A percentile compares a stretch with the other conserved stretches of the same genome.
Evolutionary conservation across 306 rosid genomes (phyloP).

Genomic region (Lithocarpus polystachyus): DNA sequence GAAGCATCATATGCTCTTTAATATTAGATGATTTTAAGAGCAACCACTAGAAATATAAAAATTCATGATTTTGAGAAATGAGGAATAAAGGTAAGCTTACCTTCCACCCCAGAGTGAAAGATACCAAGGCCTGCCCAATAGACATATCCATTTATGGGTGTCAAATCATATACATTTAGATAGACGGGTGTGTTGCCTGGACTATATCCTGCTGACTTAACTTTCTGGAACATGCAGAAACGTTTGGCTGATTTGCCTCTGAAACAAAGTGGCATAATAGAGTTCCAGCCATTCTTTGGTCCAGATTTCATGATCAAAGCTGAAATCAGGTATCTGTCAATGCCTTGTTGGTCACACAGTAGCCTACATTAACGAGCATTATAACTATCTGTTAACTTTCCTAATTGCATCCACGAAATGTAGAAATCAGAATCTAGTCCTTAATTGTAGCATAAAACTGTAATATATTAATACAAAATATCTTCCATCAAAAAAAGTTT

Average conservation of each 20-base stretch:
- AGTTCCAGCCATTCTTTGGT: slow-evolving; percentile 60
- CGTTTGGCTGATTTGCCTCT: slow-evolving; percentile 64
- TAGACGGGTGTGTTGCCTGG: slow-evolving; percentile 76
- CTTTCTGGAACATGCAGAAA: slow-evolving; percentile 72
- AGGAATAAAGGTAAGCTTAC: slow-evolving; percentile 31
- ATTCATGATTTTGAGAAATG: neutral
- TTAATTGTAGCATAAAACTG: neutral
- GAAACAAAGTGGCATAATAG: slow-evolving; percentile 67
- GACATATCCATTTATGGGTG: slow-evolving; percentile 80
- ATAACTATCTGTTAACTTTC: no score
- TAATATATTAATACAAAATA: neutral
- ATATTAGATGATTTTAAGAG: neutral
- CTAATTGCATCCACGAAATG: neutral
- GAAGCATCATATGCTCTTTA: neutral
- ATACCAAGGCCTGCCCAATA: slow-evolving; percentile 96
- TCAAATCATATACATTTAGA: slow-evolving; percentile 91
- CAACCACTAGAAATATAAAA: neutral
- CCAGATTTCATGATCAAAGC: slow-evolving; percentile 68
- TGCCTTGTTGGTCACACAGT: slow-evolving; percentile 14
- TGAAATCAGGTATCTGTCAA: slow-evolving; percentile 33
- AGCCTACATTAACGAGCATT: neutral
- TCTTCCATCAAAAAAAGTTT: slow-evolving; percentile 14
- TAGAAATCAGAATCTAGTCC: neutral
- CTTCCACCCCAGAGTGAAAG: slow-evolving; percentile 92
- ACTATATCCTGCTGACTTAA: slow-evolving; percentile 49